Percentiles rank a stretch among this genome's conserved stretches.
phyloP scores from a whole-genome alignment of 352 stramenopile genomes.

The Pythium phragmitis region DNA sequence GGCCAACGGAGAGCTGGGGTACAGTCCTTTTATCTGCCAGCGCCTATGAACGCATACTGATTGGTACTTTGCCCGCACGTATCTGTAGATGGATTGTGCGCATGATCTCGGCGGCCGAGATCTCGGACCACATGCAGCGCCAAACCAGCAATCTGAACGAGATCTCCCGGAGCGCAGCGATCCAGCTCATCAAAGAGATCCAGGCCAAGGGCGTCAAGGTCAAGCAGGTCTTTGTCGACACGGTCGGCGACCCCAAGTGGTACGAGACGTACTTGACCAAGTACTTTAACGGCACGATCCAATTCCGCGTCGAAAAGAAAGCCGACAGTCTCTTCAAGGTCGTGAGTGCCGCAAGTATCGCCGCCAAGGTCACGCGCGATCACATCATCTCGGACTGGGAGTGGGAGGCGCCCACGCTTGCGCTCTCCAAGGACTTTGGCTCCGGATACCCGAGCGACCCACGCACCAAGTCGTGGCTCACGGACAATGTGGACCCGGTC shows the following conservation, averaged over 20 bases:
- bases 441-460: conserved; percentile 93
- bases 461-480: conserved; percentile 88
- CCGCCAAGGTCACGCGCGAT: conserved; percentile 93
- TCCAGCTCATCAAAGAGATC: conserved; percentile 91
- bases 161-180: conserved; percentile 92
- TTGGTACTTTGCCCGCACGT: neutral
- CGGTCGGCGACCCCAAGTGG: conserved; percentile 89
- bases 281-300: conserved; percentile 85
- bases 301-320: conserved; percentile 96
- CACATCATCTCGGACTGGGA: conserved; percentile 86
- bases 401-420: conserved; percentile 76
- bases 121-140: conserved; percentile 94
- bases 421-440: conserved; percentile 74
- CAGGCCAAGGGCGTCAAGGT: conserved; percentile 85
- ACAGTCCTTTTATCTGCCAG: conserved; percentile 13
- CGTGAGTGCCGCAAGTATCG: conserved; percentile 91
- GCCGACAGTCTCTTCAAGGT: conserved; percentile 95
- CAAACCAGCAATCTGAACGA: conserved; percentile 92
- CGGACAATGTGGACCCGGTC: conserved; percentile 73
- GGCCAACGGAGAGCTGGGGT: conserved; percentile 63
- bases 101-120: conserved; percentile 91
- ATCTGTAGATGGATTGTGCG: conserved; percentile 84
- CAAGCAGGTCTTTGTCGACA: conserved; percentile 93
- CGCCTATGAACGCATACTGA: neutral
- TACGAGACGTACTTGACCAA: conserved; percentile 93